These are phyloP conservation scores for Pontederia paniculata DNA, from an alignment of 176 grass and related monocot species.

Conservation along the genomic window DNA sequence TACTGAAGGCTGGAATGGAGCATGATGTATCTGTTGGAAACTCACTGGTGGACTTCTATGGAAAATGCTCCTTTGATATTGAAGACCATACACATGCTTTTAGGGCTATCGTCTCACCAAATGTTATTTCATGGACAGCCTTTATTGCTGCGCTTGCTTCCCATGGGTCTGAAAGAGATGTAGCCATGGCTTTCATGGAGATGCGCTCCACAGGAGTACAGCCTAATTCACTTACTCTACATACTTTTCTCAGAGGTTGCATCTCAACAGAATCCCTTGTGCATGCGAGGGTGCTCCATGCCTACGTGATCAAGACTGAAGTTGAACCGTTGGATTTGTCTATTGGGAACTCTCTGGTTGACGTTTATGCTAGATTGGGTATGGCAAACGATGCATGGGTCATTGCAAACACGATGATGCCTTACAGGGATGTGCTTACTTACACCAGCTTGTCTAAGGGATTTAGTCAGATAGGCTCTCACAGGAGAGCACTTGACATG, in stretches of 20 bases:
- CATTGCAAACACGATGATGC: constrained; percentile 40
- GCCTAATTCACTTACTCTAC: constrained; percentile 67
- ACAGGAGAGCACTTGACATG: constrained; percentile 33
- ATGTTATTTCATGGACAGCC: constrained; percentile 64
- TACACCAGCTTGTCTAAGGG: constrained; percentile 74
- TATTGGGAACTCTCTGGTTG: constrained; percentile 51
- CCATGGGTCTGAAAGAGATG: constrained; percentile 29
- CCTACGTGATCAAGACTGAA: constrained; percentile 54
- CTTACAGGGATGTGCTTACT: constrained; percentile 38
- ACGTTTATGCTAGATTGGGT: constrained; percentile 62
- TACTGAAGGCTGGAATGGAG: constrained; percentile 41
- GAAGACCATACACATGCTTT: constrained; percentile 29
- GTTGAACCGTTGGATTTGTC: constrained; percentile 39
- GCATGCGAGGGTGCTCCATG: constrained; percentile 45
- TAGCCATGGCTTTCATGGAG: constrained; percentile 26
- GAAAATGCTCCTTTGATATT: constrained; percentile 32
- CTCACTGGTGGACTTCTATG: constrained; percentile 50
- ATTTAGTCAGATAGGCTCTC: constrained; percentile 45
- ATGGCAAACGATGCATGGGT: constrained; percentile 40
- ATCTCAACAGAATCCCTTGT: constrained; percentile 18
- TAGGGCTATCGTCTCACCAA: constrained; percentile 22
- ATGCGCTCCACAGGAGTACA: constrained; percentile 47
- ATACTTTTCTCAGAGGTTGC: constrained; percentile 56
- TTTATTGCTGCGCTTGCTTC: constrained; percentile 36
- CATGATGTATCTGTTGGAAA: constrained; percentile 46